These are phyloP conservation scores for Garcia nutans DNA, from an alignment of 345 rosid genomes.

Conservation along the genomic window DNA sequence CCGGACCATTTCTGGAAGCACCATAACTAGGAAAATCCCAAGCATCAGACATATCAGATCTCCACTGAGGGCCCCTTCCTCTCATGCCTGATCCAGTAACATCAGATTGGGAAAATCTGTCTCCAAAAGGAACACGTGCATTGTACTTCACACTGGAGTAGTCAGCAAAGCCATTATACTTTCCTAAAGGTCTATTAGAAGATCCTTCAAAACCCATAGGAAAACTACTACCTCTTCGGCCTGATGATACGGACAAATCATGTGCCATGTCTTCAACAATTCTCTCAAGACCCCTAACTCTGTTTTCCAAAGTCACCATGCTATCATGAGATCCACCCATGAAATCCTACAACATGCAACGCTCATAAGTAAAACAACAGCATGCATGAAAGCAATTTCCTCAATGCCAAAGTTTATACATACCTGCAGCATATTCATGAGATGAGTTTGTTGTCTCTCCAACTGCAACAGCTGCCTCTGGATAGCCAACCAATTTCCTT, in stretches of 20 bases:
- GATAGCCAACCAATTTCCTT: constrained; percentile 91
- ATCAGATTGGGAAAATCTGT: constrained; percentile 72
- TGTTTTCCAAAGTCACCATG: constrained; percentile 87
- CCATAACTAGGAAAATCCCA: constrained; percentile 71
- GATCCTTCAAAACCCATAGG: constrained; percentile 64
- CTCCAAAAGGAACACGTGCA: constrained; percentile 67
- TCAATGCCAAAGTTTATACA: constrained; percentile 19
- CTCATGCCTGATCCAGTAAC: constrained; percentile 52
- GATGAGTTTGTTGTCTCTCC: constrained; percentile 92
- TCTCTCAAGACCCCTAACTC: constrained; percentile 97
- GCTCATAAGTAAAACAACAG: constrained; percentile 23
- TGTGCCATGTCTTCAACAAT: constrained; percentile 91
- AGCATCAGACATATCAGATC: constrained; percentile 63
- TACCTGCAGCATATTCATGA: constrained; percentile 96
- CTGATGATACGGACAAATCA: constrained; percentile 82
- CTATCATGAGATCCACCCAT: constrained; percentile 98
- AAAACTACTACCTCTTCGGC: constrained; percentile 64
- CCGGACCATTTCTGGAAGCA: constrained; percentile 71
- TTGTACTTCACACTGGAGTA: constrained; percentile 59
- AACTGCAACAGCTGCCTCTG: constrained; percentile 90
- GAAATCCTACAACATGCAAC: constrained; percentile 61
- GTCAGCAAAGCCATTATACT: constrained; percentile 72
- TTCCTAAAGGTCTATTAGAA: constrained; percentile 51
- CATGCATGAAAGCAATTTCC: constrained; percentile 16
- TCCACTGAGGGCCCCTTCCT: constrained; percentile 77